Percentiles rank a stretch among this genome's conserved stretches.
Conservation (phyloP, 208 protist species). For the Acanthamoeba royreba region DNA sequence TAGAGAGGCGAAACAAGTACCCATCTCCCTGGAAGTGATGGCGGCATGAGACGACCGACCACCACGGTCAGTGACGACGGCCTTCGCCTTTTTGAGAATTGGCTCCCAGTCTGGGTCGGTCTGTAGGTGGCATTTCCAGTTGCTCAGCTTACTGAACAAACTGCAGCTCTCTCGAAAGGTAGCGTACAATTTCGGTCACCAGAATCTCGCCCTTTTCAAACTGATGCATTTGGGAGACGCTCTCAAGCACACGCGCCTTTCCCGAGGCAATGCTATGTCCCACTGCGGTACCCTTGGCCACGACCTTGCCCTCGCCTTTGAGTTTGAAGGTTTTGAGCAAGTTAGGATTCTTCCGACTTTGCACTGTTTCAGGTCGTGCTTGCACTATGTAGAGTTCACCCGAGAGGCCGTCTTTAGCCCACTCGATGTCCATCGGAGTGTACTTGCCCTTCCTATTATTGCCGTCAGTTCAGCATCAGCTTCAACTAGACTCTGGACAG, state of each 20-base stretch:
- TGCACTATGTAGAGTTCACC: constrained; percentile 62
- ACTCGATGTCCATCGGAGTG: constrained; percentile 61
- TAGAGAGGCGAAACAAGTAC: not conserved
- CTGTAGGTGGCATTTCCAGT: not conserved
- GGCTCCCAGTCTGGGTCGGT: constrained; percentile 67
- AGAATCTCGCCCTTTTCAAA: constrained; percentile 49
- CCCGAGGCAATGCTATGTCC: constrained; percentile 12
- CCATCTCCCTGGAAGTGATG: constrained; percentile 65
- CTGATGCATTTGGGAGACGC: constrained; percentile 13
- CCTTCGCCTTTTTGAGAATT: constrained; percentile 54
- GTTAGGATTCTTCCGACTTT: not conserved
- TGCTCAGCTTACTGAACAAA: not conserved
- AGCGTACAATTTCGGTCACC: constrained; percentile 54
- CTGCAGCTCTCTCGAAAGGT: not conserved
- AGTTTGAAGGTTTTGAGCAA: constrained; percentile 1
- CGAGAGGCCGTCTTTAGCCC: constrained; percentile 36
- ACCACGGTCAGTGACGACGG: constrained; percentile 56
- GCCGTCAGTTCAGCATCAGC: not conserved
- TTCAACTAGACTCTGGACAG: not conserved
- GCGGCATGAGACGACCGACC: constrained; percentile 66
- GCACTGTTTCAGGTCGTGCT: constrained; percentile 67
- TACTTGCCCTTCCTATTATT: not conserved
- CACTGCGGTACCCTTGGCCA: constrained; percentile 25
- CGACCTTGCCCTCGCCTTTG: not conserved
- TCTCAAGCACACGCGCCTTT: not conserved